Evolutionary conservation across 495 filamentous ascomycete species (phyloP).

Genomic region (Hyaloscypha bicolor): DNA sequence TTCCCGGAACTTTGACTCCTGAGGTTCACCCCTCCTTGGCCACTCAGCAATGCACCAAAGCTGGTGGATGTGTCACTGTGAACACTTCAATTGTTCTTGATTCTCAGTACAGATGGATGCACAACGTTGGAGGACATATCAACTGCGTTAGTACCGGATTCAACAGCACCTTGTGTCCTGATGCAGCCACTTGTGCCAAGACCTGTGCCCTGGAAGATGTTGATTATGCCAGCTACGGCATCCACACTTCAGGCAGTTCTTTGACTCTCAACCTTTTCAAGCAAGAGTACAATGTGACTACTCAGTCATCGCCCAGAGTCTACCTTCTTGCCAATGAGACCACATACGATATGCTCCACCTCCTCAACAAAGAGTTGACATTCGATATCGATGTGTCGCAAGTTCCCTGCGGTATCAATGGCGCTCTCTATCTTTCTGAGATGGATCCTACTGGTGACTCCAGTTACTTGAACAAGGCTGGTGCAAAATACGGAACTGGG

Average conservation of each 20-base stretch:
- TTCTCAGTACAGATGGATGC: conserved; percentile 64
- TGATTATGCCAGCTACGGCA: conserved; percentile 59
- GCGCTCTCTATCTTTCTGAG: conserved; percentile 67
- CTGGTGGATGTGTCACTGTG: conserved; percentile 43
- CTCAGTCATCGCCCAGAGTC: conserved; percentile 58
- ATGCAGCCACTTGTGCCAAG: conserved; percentile 52
- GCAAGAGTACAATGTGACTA: conserved; percentile 50
- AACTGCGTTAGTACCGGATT: conserved; percentile 67
- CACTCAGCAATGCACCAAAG: conserved; percentile 48
- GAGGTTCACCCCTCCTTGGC: conserved; percentile 52
- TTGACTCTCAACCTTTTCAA: conserved; percentile 60
- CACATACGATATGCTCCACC: conserved; percentile 62
- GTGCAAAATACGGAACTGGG: conserved; percentile 72
- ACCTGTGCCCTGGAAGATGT: conserved; percentile 64
- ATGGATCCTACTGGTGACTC: conserved; percentile 67
- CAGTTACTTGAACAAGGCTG: conserved; percentile 61
- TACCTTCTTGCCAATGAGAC: conserved; percentile 59
- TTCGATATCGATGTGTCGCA: conserved; percentile 69
- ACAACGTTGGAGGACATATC: conserved; percentile 49
- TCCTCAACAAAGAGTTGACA: conserved; percentile 64
- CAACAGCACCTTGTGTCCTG: conserved; percentile 55
- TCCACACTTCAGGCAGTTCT: conserved; percentile 50
- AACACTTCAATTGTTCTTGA: conserved; percentile 63
- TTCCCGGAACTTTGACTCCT: conserved; percentile 30
- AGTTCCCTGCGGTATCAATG: conserved; percentile 71